Percentiles rank a stretch among this genome's conserved stretches.
phyloP scores from a whole-genome alignment of 768 basidiomycete genomes.

The Naganishia kalamii region DNA sequence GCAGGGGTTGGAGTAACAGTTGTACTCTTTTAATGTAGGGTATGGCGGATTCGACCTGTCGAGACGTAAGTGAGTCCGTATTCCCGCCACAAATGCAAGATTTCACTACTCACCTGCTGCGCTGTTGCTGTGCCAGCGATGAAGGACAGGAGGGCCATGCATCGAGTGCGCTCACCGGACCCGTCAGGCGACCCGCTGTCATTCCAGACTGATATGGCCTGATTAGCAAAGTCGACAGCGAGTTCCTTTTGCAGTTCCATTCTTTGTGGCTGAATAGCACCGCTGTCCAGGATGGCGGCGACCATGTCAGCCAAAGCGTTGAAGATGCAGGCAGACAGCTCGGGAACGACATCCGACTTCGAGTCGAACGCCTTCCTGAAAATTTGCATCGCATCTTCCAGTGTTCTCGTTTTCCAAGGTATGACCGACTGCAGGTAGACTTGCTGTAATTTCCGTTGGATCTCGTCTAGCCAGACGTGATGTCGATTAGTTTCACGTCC shows the following conservation, averaged over 20 bases:
- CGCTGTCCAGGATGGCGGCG: slow-evolving; percentile 12
- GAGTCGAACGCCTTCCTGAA: neutral
- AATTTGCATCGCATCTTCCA: slow-evolving; percentile 14
- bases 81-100: no score
- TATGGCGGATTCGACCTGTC: neutral
- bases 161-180: neutral
- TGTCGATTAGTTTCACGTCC: neutral
- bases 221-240: slow-evolving; percentile 5
- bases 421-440: neutral
- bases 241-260: slow-evolving; percentile 6
- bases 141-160: neutral
- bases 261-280: neutral
- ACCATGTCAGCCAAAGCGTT: slow-evolving; percentile 11
- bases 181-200: neutral
- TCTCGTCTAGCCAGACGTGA: neutral
- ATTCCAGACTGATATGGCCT: neutral
- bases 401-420: slow-evolving; percentile 12
- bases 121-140: neutral
- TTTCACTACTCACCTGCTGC: neutral
- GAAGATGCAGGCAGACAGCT: neutral
- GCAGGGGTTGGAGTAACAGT: slow-evolving; percentile 13
- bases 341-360: neutral
- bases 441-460: neutral
- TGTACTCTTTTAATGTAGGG: slow-evolving; percentile 6
- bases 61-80: neutral